phyloP scores from a whole-genome alignment of 805 yeast species.

The Candida khao-thaluensis region DNA sequence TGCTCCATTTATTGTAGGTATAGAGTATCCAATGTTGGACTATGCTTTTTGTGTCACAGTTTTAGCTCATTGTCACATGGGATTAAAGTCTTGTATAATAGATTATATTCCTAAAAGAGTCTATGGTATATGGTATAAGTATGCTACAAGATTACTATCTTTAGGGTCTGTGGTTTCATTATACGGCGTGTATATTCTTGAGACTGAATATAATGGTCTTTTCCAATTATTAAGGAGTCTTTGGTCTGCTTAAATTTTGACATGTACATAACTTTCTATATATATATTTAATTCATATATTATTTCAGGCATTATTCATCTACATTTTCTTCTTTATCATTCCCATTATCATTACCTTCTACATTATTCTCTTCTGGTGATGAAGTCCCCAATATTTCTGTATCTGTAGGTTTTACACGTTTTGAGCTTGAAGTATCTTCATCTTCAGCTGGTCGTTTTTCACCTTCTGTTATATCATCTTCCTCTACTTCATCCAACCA shows the following conservation, averaged over 20 bases:
- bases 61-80: slow-evolving; percentile 78
- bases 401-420: no score
- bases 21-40: slow-evolving; percentile 68
- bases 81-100: slow-evolving; percentile 85
- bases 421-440: no score
- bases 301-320: no score
- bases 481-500: slow-evolving; percentile 23
- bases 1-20: slow-evolving; percentile 75
- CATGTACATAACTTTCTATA: slow-evolving; percentile 1
- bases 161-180: slow-evolving; percentile 69
- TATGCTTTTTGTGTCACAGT: slow-evolving; percentile 64
- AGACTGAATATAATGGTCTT: slow-evolving; percentile 78
- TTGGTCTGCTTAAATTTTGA: slow-evolving; percentile 43
- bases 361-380: no score
- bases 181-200: slow-evolving; percentile 80
- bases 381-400: no score
- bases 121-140: slow-evolving; percentile 72
- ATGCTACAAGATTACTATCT: slow-evolving; percentile 65
- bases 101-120: slow-evolving; percentile 90
- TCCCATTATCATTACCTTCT: no score
- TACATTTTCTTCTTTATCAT: no score
- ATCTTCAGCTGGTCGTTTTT: no score
- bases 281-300: slow-evolving; percentile 4
- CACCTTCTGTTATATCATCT: no score
- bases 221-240: slow-evolving; percentile 59